Conservation (phyloP, 176 grass and related monocot genomes). For the Carex myosuroides region DNA sequence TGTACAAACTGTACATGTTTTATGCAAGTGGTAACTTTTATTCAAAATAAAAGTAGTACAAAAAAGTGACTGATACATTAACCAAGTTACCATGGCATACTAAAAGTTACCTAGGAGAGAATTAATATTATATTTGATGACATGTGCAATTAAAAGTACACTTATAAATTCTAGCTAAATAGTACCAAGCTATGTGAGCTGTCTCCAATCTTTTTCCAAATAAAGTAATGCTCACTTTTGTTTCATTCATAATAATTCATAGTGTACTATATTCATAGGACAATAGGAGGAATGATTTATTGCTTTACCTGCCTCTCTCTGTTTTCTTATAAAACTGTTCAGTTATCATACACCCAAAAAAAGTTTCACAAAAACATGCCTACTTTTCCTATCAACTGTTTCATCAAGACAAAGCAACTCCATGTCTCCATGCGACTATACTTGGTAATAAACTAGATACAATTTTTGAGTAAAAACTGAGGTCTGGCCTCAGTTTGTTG, state of each 20-base stretch:
- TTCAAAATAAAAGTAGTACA: too few relatives aligned
- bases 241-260: background rate
- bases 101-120: background rate
- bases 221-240: background rate
- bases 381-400: background rate
- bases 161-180: slow-evolving; percentile 10
- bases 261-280: background rate
- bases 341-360: background rate
- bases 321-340: background rate
- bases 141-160: background rate
- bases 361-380: background rate
- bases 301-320: background rate
- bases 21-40: too few relatives aligned
- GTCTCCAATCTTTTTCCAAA: slow-evolving; percentile 12
- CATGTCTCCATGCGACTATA: background rate
- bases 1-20: too few relatives aligned
- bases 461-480: too few relatives aligned
- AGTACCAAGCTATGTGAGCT: slow-evolving; percentile 8
- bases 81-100: background rate
- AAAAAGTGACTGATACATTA: background rate
- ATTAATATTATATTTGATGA: background rate
- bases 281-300: background rate
- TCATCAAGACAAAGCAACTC: background rate
- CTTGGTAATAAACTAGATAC: background rate
- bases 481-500: too few relatives aligned